Evolutionary conservation across 176 grass and related monocot species (phyloP).

Genomic region (Paspalum notatum): DNA sequence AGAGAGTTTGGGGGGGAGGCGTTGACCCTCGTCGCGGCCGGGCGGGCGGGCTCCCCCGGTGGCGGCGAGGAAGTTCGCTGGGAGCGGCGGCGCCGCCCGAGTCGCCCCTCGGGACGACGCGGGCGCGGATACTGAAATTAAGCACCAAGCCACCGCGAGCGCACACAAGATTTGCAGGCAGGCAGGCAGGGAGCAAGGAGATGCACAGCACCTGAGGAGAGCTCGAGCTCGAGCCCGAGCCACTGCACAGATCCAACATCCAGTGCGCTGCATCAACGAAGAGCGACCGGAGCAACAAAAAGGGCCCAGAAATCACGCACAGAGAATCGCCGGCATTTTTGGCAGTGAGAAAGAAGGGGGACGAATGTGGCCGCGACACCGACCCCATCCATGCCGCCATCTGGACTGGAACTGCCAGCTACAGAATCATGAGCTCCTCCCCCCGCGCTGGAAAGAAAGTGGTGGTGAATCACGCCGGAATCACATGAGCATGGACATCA

Average conservation of each 20-base stretch:
- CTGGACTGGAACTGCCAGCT: slow-evolving; percentile 20
- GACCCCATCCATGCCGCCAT: not conserved
- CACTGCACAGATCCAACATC: slow-evolving; percentile 27
- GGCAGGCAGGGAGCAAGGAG: not conserved
- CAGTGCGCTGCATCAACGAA: not conserved
- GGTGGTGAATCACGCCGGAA: slow-evolving; percentile 18
- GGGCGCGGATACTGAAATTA: not conserved
- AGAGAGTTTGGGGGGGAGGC: no score
- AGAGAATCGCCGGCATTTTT: slow-evolving; percentile 13
- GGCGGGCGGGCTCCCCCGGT: no score
- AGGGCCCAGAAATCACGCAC: not conserved
- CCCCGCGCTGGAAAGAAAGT: not conserved
- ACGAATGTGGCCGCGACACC: not conserved
- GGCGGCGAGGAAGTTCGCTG: no score
- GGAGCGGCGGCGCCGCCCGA: no score
- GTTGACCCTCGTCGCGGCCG: no score
- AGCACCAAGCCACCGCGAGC: not conserved
- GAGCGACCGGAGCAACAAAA: not conserved
- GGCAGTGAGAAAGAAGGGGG: not conserved
- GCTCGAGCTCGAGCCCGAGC: not conserved
- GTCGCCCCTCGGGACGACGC: no score
- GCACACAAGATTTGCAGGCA: slow-evolving; percentile 6
- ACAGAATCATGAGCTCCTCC: not conserved
- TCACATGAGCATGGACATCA: slow-evolving; percentile 23
- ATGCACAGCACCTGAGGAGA: not conserved